Evolutionary conservation across 2,329 filamentous ascomycete genomes (phyloP), one percentile per base, ranked within the genome.

Genomic region (Xylaria sp.): DNA sequence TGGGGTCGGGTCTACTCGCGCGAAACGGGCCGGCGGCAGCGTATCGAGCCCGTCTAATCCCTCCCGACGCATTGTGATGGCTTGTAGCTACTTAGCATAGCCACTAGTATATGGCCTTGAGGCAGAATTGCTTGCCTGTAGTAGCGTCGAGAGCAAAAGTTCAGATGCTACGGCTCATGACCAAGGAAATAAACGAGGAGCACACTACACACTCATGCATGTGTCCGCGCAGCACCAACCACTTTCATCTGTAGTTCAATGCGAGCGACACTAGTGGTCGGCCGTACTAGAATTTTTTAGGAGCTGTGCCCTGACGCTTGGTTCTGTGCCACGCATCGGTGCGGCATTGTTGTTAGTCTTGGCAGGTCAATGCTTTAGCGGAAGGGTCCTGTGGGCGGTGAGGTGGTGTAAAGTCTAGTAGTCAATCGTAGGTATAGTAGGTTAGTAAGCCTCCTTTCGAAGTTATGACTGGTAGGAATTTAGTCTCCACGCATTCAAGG

Each of bases 1-100:
- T 48, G 29, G 50, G 29, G 27, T 60, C 37, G 53, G 29, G 21
- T 53, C 37, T 47, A 21, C 37, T 66, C 62, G 63, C 62, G 65
- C 47, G 58, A 65, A 62, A 35, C 68, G 70, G 70, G 55, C 70
- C 70, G 69, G 53, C 67, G 64, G 64, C 61, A 71, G 27, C 27
- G 23, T 40, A 32, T 29, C 25, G n/a, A 58, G 29, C 40, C 42
- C 18, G 16, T 35, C 35, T 37, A 55, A 60, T 29, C 16, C 57
- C 18, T 12, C 37, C 10, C 40, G 23, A 29, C n/a, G 51, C 53
- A 57, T 50, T 5, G 16, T 32, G 25, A 37, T 58, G 50, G 18
- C 50, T 51, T 44, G 23, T 21, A 51, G 53, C 18, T 53, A 60
- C 32, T 35, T 35, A 35, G 32, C 10, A 10, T 68, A 63, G 57